Evolutionary conservation across 2,329 filamentous ascomycete species (phyloP), one percentile per base, ranked within the genome.

Genomic region (Aquanectria penicillioides): DNA sequence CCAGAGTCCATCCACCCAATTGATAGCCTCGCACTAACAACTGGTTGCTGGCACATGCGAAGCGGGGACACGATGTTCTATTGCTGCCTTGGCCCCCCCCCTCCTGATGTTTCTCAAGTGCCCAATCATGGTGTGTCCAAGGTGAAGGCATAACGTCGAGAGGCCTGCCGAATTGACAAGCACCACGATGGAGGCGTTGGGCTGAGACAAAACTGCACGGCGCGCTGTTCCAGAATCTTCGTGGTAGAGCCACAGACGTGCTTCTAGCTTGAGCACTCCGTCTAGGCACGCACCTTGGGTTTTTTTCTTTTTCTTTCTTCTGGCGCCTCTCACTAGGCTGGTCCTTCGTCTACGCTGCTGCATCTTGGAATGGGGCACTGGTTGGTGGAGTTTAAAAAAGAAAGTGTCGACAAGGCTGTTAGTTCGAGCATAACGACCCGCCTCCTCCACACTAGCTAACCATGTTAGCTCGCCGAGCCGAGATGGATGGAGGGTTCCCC

Each of bases 161-260:
- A 49, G 44, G 36, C 15, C 52, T 44, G 13, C 34, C 25, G 3
- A 22, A 20, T 33, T 20, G n/a, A n/a, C 28, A 20, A 22, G 18
- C 36, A 33, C 9, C 18, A n/a, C 11, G 22, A 40, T n/a, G 15
- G 38, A 29, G n/a, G 11, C 44, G 22, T 17, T 28, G 8, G 18
- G 13, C 29, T 38, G 38, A 50, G 23, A 50, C 38, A 31, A 31
- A 12, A n/a, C 20, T 50, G 28, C 36, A 17, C 23, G n/a, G 10
- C 43, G 36, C 20, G 11, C 26, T 44, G 38, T 47, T 57, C 47
- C 47, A 51, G 40, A 57, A 51, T 43, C 38, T 38, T 46, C 40
- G 37, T 28, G 18, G 17, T 18, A 23, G 25, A 9, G 33, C 12
- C 18, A 25, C 41, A 22, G 34, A 18, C n/a, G 23, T 9, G n/a